A percentile compares a stretch with the other conserved stretches of the same genome.
These are phyloP conservation scores for Rhizoclosmatium sp. DNA, from an alignment of 192 early-diverging fungal genomes.

Conservation along the genomic window DNA sequence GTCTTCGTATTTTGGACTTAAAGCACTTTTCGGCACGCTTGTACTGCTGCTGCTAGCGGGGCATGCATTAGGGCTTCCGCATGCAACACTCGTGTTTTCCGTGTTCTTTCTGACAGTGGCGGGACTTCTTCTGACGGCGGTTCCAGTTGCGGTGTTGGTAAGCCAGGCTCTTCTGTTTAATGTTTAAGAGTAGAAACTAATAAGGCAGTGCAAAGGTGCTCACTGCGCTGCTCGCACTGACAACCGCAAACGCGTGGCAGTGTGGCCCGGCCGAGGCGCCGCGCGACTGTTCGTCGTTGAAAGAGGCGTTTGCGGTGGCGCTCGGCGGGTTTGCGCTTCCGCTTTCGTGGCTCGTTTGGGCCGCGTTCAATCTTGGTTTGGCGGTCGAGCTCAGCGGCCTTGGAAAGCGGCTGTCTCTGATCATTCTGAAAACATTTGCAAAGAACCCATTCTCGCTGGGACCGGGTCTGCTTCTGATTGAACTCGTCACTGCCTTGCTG, in stretches of 20 bases:
- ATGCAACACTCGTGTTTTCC: not conserved
- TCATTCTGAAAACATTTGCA: slow-evolving; percentile 50
- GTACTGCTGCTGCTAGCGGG: not conserved
- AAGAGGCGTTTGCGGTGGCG: slow-evolving; percentile 67
- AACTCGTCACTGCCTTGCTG: slow-evolving; percentile 61
- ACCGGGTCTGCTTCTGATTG: slow-evolving; percentile 73
- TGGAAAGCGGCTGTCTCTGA: slow-evolving; percentile 69
- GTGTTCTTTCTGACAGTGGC: slow-evolving; percentile 6
- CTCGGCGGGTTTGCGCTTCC: slow-evolving; percentile 70
- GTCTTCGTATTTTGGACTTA: not conserved
- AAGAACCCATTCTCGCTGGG: slow-evolving; percentile 57
- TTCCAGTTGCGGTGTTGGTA: slow-evolving; percentile 43
- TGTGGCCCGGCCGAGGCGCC: slow-evolving; percentile 56
- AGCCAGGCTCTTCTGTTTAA: no score
- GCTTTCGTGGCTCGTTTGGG: slow-evolving; percentile 74
- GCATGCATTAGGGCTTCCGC: not conserved
- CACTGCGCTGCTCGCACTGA: slow-evolving; percentile 61
- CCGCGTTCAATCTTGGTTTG: slow-evolving; percentile 76
- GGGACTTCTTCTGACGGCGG: not conserved
- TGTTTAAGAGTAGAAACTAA: no score
- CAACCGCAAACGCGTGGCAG: slow-evolving; percentile 66
- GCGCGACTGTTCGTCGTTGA: slow-evolving; percentile 58
- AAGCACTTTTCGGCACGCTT: not conserved
- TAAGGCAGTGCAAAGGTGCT: slow-evolving; percentile 35
- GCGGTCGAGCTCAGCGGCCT: slow-evolving; percentile 64